Evolutionary conservation across 2,329 filamentous ascomycete genomes (phyloP), one percentile per base, ranked within the genome.

Genomic region (Ceratocystis colombiana): DNA sequence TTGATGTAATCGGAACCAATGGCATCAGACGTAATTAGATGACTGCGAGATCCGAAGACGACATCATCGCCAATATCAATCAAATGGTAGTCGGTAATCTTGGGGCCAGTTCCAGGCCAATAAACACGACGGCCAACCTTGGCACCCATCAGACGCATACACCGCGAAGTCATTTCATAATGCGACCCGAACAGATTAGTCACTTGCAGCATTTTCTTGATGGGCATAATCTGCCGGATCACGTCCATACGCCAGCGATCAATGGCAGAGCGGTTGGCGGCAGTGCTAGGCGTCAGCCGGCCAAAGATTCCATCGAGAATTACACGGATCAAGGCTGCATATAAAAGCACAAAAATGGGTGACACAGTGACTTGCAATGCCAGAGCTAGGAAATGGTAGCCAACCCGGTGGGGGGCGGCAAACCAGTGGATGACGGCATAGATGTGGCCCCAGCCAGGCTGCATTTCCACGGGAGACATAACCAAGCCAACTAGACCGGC

Each of bases 41-140:
- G 77, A 2, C 81, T 79, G 2, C 81, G 77, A 12, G 81, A 83
- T 0, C 82, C 82, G 68, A 84, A 84, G 8, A 84, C 80, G n/a
- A 84, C 81, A 71, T 84, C 79, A 66, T 83, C 78, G 8, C 82
- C 82, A 68, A 84, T 75, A 28, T 84, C 77, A 10, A 84, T 70
- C 0, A 84, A 73, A 68, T 83, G 79, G 68, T 82, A 84, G 69
- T 84, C 80, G 17, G 79, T 76, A 45, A 83, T 78, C 1, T 73
- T 74, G 0, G 81, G 82, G 0, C 81, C 81, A 17, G 79, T 82
- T 7, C 81, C 81, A 2, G 81, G 82, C 82, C 82, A 84, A 71
- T 84, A 84, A 0, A 84, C 78, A 3, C 79, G 76, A 70, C 77
- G 76, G 28, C 82, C 82, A 50, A 82, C 75, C 70, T 77, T 79